Evolutionary conservation across 257 asterid species (phyloP).

Genomic region (Nicotiana tomentosiformis): DNA sequence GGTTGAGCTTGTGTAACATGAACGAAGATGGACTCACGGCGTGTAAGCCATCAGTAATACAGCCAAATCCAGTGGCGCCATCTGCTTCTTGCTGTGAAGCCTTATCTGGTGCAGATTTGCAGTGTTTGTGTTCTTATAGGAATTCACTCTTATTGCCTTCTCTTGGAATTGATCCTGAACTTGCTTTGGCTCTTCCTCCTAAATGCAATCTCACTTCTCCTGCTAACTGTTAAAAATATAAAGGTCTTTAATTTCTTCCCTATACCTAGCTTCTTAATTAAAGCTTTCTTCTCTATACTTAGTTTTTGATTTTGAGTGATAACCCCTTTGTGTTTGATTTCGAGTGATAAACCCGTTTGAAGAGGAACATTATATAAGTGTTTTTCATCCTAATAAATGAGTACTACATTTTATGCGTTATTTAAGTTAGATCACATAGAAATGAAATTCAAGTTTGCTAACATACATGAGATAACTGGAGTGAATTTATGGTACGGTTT

Average conservation of each 20-base stretch:
- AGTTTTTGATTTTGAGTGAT: background rate
- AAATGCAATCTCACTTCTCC: constrained; percentile 58
- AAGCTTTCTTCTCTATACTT: background rate
- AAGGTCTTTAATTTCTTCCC: background rate
- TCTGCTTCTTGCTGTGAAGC: constrained; percentile 53
- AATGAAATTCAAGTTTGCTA: too few species aligned
- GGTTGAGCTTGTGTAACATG: constrained; percentile 36
- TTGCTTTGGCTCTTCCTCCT: constrained; percentile 58
- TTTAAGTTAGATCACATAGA: too few species aligned
- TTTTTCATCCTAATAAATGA: background rate
- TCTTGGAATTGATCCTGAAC: constrained; percentile 73
- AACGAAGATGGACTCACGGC: constrained; percentile 38
- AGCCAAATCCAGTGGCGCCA: constrained; percentile 36
- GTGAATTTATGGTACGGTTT: too few species aligned
- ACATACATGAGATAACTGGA: too few species aligned
- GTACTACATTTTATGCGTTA: too few species aligned
- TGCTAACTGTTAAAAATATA: constrained; percentile 20
- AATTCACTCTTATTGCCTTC: constrained; percentile 52
- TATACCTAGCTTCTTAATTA: background rate
- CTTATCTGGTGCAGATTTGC: constrained; percentile 45
- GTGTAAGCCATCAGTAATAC: constrained; percentile 47
- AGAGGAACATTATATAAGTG: background rate
- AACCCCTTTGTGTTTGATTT: too few species aligned
- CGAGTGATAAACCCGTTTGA: background rate
- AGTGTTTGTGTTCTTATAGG: constrained; percentile 56